These are phyloP conservation scores for Camellia sinensis DNA, from an alignment of 148 eudicot genomes.

Conservation along the genomic window DNA sequence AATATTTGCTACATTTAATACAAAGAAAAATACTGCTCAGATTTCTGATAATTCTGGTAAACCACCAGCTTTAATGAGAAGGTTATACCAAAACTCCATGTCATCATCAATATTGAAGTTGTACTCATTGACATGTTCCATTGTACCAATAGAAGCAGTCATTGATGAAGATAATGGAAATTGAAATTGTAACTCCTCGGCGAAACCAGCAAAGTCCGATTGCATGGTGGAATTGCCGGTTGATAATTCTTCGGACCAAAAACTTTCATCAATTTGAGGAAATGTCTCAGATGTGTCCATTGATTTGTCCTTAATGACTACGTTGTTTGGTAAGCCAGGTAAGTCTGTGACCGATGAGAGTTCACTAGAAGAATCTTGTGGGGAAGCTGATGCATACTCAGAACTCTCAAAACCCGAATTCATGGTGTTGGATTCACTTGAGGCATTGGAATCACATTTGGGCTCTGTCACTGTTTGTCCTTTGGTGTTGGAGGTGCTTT, in stretches of 20 bases:
- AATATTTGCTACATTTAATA: not conserved
- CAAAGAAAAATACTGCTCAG: conserved; percentile 18
- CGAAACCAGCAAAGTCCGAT: not conserved
- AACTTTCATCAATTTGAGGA: conserved; percentile 53
- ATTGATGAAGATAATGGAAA: not conserved
- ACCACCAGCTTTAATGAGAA: conserved; percentile 38
- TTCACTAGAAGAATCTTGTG: conserved; percentile 40
- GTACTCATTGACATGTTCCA: not conserved
- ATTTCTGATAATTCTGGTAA: conserved; percentile 45
- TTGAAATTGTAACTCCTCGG: not conserved
- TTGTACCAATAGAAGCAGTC: not conserved
- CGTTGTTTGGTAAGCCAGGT: conserved; percentile 16
- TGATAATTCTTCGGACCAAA: conserved; percentile 41
- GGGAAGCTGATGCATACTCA: conserved; percentile 14
- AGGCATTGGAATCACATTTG: conserved; percentile 5
- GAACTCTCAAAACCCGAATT: not conserved
- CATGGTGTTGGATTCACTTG: conserved; percentile 2
- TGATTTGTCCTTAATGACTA: not conserved
- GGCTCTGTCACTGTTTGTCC: not conserved
- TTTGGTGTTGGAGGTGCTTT: conserved; percentile 15
- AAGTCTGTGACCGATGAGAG: conserved; percentile 39
- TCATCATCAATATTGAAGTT: not conserved
- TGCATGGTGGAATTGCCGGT: conserved; percentile 5
- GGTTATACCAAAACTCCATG: conserved; percentile 50
- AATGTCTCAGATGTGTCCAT: conserved; percentile 22